Base-by-base conservation (phyloP, 2,329 filamentous ascomycete species). In the Trichoderma koningiopsis region DNA sequence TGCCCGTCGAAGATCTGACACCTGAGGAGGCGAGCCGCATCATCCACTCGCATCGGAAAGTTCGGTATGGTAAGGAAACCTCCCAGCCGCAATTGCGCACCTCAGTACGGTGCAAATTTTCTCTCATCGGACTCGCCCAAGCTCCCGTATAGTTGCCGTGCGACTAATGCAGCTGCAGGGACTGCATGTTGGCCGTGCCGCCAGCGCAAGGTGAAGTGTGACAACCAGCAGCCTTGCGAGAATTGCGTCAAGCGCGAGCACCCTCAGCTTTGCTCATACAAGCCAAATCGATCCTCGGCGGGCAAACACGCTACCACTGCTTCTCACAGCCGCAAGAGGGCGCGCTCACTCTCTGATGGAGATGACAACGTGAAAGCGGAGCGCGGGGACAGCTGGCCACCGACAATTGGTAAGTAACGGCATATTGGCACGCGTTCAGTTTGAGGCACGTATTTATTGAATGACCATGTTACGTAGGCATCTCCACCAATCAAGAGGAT, bases 241-340 rank as follows among this genome's bases (percentile, higher is more conserved):
- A 91, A 91, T 76, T 91, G 88, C 75, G 84, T 89, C 75, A 90
- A 89, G 80, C 81, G 88, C 67, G 88, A 90, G 70, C 88, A 91
- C 73, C 84, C 88, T 2, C 84, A 87, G 77, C 81, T 91, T 62
- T 91, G 88, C 76, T 90, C 87, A 33, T 90, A 90, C 79, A 90
- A 90, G 75, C 88, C 88, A 16, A 90, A 90, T 76, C 78, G 79
- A 77, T 80, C 76, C 74, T 80, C 73, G 68, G 77, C 77, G 72
- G 78, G 73, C 74, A 83, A 77, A 76, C 78, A 77, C 75, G 72
- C 77, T 14, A 69, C 74, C 13, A 70, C 73, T 5, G 63, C 69
- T 11, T 73, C 76, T 13, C 76, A 79, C 19, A 69, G 70, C 22
- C 78, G 78, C 22, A 81, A 81, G 72, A 75, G 80, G 64, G 74